Conservation (phyloP, 1,284 basidiomycete genomes). For the Leccinum angustisporum region DNA sequence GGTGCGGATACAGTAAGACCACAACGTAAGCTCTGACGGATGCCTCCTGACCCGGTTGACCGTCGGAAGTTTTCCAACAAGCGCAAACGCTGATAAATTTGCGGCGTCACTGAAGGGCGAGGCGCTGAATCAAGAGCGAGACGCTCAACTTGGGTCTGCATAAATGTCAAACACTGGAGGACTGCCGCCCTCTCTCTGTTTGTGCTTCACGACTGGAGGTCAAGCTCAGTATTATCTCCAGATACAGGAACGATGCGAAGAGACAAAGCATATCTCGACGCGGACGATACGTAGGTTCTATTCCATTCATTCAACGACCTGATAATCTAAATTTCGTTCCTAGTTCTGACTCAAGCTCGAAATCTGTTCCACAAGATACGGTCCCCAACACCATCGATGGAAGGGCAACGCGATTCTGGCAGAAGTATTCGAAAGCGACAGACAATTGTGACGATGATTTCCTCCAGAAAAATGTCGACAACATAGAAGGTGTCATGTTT, state of each 20-base stretch:
- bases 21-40: background rate
- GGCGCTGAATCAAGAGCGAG: background rate
- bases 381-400: background rate
- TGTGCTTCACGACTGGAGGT: background rate
- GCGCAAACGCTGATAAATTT: background rate
- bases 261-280: background rate
- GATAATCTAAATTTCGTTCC: background rate
- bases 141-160: background rate
- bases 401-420: slow-evolving; percentile 9
- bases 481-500: slow-evolving; percentile 18
- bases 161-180: background rate
- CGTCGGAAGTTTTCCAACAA: background rate
- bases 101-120: background rate
- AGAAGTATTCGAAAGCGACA: slow-evolving; percentile 8
- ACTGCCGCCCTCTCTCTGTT: background rate
- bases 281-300: background rate
- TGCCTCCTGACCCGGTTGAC: background rate
- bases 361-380: background rate
- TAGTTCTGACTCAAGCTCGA: background rate
- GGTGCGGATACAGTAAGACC: background rate
- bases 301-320: background rate
- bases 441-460: slow-evolving; percentile 12
- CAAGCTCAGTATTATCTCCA: background rate
- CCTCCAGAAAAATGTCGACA: slow-evolving; percentile 8
- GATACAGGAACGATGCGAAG: background rate